Evolutionary conservation across 345 rosid species (phyloP).

Genomic region (Toxicodendron radicans): DNA sequence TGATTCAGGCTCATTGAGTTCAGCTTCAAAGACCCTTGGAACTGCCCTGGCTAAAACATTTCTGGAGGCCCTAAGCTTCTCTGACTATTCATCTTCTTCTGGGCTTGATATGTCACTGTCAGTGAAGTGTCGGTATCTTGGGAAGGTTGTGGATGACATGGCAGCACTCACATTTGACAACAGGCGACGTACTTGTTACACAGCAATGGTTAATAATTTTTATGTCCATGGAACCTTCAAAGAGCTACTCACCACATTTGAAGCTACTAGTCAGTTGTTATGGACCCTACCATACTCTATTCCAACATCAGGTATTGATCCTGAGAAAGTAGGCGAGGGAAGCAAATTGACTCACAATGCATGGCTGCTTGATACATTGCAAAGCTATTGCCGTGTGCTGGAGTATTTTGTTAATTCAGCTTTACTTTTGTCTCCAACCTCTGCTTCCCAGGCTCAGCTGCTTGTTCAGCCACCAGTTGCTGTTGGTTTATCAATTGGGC

Average conservation of each 20-base stretch:
- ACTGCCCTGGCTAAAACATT: conserved; percentile 77
- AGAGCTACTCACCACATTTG: conserved; percentile 90
- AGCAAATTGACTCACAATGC: conserved; percentile 55
- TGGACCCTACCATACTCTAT: conserved; percentile 72
- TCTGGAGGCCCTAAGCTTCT: conserved; percentile 80
- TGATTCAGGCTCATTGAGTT: conserved; percentile 67
- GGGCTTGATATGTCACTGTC: conserved; percentile 63
- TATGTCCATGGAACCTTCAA: conserved; percentile 90
- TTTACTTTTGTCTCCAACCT: conserved; percentile 62
- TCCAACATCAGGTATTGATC: conserved; percentile 50
- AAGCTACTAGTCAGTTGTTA: conserved; percentile 87
- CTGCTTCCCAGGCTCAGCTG: conserved; percentile 80
- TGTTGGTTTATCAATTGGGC: conserved; percentile 84
- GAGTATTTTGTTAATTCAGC: conserved; percentile 87
- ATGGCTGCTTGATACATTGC: conserved; percentile 87
- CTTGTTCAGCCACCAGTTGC: conserved; percentile 91
- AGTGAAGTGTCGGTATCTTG: conserved; percentile 90
- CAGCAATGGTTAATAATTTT: conserved; percentile 87
- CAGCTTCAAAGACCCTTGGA: conserved; percentile 87
- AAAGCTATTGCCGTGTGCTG: conserved; percentile 71
- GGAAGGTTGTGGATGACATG: conserved; percentile 90
- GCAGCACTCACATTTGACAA: conserved; percentile 72
- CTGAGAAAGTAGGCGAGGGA: conserved; percentile 70
- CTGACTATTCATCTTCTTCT: conserved; percentile 54
- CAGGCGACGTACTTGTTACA: conserved; percentile 76